Base-by-base conservation (phyloP, 306 rosid genomes). In the Dryas drummondii region DNA sequence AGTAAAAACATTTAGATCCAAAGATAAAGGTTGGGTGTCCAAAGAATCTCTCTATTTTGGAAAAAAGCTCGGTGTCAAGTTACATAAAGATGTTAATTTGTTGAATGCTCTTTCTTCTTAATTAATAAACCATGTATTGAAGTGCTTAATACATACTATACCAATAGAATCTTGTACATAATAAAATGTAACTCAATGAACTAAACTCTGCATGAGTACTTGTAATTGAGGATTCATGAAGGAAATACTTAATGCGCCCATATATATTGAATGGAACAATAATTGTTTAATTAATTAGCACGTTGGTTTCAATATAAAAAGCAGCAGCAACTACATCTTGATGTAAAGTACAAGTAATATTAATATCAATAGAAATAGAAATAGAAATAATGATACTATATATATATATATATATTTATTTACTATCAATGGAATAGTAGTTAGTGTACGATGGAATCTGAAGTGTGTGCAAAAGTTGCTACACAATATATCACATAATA, bases 311-410 rank as follows among this genome's bases (percentile, higher is more conserved):
- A 3, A 63, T 15, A 6, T 15, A 41, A 63, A 63, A 62, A 41
- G 6, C 15, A 16, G 1, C 56, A 58, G 47, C 66, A 72, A 59
- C 67, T 56, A 57, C 68, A 59, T 72, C 76, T 58, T 46, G 68
- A 59, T 47, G 76, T 72, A 11, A 72, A 46, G 56, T 47, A 26
- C 42, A 72, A 72, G 76, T 19, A 45, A 57, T 32, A 32, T 22
- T 17, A 37, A 51, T 15, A 50, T 50, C 9, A 51, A 27, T 68
- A 68, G 40, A 13, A 8, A 63, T 68, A 68, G 40, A 13, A 8
- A 63, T 1, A 5, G 2, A n/a, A 22, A 60, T 37, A 27, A 12
- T 27, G 14, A 41, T 7, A 15, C 4, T 13, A 41, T 26, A 55
- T 26, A 71, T 55, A 22, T 22, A 22, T 22, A 1, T 22, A 22